A percentile compares a stretch with the other conserved stretches of the same genome.
Evolutionary conservation across 371 early-diverging fungal species (phyloP).

Genomic region (Circinella minor): DNA sequence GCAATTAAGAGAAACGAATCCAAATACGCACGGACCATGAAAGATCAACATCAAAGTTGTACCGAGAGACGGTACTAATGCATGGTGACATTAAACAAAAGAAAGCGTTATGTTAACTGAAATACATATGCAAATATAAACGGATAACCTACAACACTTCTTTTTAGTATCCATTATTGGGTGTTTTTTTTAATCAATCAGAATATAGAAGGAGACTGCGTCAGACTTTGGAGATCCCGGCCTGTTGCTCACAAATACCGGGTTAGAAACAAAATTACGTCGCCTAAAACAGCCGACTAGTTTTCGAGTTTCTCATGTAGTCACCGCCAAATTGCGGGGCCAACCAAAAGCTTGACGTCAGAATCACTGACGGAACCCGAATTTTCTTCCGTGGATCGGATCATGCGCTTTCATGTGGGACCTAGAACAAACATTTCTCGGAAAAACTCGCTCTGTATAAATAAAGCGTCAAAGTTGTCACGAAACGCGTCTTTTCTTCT

Average conservation of each 20-base stretch:
- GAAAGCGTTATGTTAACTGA: too few species aligned
- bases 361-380: not conserved
- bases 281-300: constrained; percentile 10
- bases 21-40: not conserved
- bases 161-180: too few species aligned
- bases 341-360: not conserved
- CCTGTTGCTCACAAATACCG: not conserved
- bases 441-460: constrained; percentile 15
- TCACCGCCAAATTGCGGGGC: constrained; percentile 6
- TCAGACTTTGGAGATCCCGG: too few species aligned
- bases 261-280: not conserved
- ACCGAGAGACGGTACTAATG: not conserved
- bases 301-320: not conserved
- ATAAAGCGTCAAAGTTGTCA: not conserved
- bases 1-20: too few species aligned
- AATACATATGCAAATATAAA: too few species aligned
- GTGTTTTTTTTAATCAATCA: too few species aligned
- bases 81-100: too few species aligned
- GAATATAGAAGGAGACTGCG: too few species aligned
- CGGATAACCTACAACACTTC: too few species aligned
- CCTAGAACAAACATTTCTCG: constrained; percentile 1
- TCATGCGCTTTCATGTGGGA: constrained; percentile 21
- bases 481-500: constrained; percentile 10
- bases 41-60: not conserved
- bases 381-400: constrained; percentile 3